These are phyloP conservation scores for Onygenales sp. DNA, from an alignment of 2,329 filamentous ascomycete species.

Conservation along the genomic window DNA sequence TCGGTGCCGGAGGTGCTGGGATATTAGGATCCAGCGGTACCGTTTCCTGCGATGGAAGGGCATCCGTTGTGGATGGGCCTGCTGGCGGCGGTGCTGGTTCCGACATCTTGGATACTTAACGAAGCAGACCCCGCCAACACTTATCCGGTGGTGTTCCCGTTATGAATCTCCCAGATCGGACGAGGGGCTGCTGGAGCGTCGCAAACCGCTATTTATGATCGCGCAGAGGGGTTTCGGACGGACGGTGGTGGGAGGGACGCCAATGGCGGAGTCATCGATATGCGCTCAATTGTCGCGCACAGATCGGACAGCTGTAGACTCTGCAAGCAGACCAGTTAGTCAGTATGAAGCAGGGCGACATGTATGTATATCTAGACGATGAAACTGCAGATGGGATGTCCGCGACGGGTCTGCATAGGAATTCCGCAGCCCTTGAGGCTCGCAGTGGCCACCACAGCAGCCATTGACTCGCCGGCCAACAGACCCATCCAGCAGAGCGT, in stretches of 20 bases:
- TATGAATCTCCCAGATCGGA: too few species aligned
- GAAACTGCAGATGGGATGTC: neutral
- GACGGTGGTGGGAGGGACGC: neutral
- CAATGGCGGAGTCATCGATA: neutral
- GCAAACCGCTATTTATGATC: neutral
- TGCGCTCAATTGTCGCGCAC: neutral
- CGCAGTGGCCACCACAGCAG: neutral
- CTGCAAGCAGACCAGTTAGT: neutral
- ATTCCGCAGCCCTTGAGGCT: too few species aligned
- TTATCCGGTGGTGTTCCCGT: too few species aligned
- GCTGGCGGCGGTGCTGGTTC: constrained; percentile 3
- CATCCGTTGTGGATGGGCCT: constrained; percentile 8
- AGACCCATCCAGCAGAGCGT: neutral
- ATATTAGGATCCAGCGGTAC: neutral
- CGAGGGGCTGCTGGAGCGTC: neutral
- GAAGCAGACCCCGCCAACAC: neutral
- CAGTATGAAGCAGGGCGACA: neutral
- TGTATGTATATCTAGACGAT: neutral
- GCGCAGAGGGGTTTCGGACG: neutral
- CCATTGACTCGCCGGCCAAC: neutral
- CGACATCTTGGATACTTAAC: neutral
- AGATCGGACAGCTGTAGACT: neutral
- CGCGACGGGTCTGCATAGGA: neutral
- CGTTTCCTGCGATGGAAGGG: constrained; percentile 7
- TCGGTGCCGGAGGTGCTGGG: constrained; percentile 9